These are phyloP conservation scores for Monilinia polystroma DNA, from an alignment of 2,329 filamentous ascomycete species.

Conservation along the genomic window DNA sequence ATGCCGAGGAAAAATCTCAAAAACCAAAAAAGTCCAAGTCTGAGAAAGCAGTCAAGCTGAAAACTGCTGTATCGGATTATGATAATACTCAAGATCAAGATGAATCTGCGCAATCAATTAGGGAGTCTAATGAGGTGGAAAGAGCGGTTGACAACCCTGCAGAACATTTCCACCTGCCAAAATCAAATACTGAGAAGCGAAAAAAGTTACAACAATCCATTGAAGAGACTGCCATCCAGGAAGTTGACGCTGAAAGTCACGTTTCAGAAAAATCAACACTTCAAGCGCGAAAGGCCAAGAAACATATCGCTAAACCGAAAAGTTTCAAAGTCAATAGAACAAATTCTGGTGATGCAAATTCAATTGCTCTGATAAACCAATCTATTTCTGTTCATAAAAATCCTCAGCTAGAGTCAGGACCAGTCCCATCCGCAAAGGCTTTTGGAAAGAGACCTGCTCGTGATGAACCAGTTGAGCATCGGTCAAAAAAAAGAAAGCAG, in stretches of 20 bases:
- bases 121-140: neutral
- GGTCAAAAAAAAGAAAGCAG: constrained; percentile 25
- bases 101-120: neutral
- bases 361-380: constrained; percentile 16
- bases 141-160: neutral
- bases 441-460: constrained; percentile 34
- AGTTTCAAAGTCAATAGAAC: neutral
- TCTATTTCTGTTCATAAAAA: neutral
- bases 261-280: neutral
- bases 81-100: neutral
- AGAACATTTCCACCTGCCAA: neutral
- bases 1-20: neutral
- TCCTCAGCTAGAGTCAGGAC: neutral
- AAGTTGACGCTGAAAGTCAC: neutral
- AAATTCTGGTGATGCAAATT: constrained; percentile 16
- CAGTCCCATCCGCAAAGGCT: constrained; percentile 30
- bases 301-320: constrained; percentile 8
- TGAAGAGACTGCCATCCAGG: neutral
- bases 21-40: neutral
- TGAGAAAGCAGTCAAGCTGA: neutral
- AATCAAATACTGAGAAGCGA: constrained; percentile 10
- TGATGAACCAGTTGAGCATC: constrained; percentile 21
- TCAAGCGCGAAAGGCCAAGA: neutral
- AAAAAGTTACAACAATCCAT: constrained; percentile 2
- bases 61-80: neutral